phyloP scores from a whole-genome alignment of 345 rosid genomes.

The Toxicodendron radicans region DNA sequence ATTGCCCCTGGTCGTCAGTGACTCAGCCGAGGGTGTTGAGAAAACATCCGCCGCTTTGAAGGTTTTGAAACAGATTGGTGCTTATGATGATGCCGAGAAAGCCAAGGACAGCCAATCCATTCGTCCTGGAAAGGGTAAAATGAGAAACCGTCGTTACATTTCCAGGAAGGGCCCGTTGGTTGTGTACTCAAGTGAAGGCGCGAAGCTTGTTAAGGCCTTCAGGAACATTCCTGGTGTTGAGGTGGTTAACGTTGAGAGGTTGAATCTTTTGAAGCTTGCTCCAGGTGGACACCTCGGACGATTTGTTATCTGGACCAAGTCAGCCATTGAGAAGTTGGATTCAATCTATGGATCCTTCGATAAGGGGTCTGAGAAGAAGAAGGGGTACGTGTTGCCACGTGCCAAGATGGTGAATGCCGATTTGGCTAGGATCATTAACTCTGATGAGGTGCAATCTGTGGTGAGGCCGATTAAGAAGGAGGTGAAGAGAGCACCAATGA shows the following conservation, averaged over 20 bases:
- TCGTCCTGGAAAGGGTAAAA: slow-evolving; percentile 88
- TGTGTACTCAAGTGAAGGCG: slow-evolving; percentile 77
- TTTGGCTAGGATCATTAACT: slow-evolving; percentile 84
- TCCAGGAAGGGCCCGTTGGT: slow-evolving; percentile 88
- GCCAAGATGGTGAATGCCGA: slow-evolving; percentile 98
- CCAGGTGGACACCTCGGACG: slow-evolving; percentile 98
- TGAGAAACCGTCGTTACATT: slow-evolving; percentile 85
- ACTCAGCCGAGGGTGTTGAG: slow-evolving; percentile 68
- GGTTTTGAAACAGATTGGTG: slow-evolving; percentile 83
- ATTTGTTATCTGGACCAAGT: slow-evolving; percentile 91
- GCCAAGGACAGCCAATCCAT: slow-evolving; percentile 86
- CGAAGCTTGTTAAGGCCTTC: slow-evolving; percentile 88
- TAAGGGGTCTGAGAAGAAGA: slow-evolving; percentile 82
- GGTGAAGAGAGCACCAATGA: slow-evolving; percentile 68
- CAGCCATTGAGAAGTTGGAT: slow-evolving; percentile 94
- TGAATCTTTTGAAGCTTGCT: slow-evolving; percentile 79
- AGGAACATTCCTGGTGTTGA: slow-evolving; percentile 95
- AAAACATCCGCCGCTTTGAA: slow-evolving; percentile 84
- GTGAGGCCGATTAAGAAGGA: slow-evolving; percentile 78
- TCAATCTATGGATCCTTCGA: slow-evolving; percentile 85
- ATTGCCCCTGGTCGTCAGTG: slow-evolving; percentile 80
- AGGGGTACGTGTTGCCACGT: slow-evolving; percentile 82
- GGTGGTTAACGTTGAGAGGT: slow-evolving; percentile 79
- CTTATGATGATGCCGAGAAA: slow-evolving; percentile 80
- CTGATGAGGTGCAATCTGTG: slow-evolving; percentile 93